Evolutionary conservation across 2,329 filamentous ascomycete species (phyloP), one percentile per base, ranked within the genome.

Genomic region (Cercospora nicotianae): DNA sequence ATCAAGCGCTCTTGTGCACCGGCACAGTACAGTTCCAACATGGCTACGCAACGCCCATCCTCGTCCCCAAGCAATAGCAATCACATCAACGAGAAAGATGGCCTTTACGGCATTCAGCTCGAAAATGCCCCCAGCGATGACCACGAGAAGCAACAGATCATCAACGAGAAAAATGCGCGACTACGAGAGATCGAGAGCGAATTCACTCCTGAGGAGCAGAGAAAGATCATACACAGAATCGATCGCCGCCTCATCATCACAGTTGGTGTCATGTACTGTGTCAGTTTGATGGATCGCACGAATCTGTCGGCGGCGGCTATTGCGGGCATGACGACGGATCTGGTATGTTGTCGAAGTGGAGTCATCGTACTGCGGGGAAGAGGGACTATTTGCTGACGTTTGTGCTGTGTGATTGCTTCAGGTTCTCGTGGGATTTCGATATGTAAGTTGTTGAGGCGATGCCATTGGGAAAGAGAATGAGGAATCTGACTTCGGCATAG

Each of bases 251-350:
- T 83, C 18, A 81, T 83, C 30, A 72, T 79, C 6, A 82, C 79
- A 0, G 77, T 82, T 3, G 81, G 81, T 12, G 72, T 74, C 23
- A 72, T 70, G 70, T 72, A 72, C 61, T 69, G 70, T 48, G 71
- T 73, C 48, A 67, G 66, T 12, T 42, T 69, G 20, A 70, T 70
- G 69, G 92, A 95, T 76, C 84, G 92, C 33, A 92, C 90, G 1
- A 94, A 94, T 78, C 80, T 94, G 76, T 87, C 87, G n/a, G 83
- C 87, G 23, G 91, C 91, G 48, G 87, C 87, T 57, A 90, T 94
- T 76, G 91, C 92, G 20, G 91, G 85, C 65, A 83, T 83, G 81
- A 79, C 71, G 3, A 66, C 60, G 3, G 79, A 82, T 16, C 67
- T 83, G 9, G 62, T 59, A 59, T 36, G 61, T 9, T 55, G 13